Conservation (phyloP, 2,329 filamentous ascomycete species). For the Cordyceps javanica region DNA sequence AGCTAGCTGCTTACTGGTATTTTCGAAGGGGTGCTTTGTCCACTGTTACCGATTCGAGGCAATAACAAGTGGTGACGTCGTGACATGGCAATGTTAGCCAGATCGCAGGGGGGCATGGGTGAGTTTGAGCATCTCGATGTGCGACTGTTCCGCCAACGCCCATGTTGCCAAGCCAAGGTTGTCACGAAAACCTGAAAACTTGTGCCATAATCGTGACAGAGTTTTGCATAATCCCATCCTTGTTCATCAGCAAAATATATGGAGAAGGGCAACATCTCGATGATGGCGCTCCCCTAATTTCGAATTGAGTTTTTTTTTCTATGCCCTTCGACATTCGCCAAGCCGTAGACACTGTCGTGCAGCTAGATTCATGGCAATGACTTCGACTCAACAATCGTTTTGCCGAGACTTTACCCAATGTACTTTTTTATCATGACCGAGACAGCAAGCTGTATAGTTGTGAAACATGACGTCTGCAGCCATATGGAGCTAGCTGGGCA, state of each 20-base stretch:
- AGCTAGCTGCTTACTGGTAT: background rate
- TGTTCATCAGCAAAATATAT: background rate
- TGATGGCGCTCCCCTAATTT: background rate
- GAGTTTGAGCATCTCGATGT: background rate
- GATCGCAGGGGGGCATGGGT: background rate
- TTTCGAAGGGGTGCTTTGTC: background rate
- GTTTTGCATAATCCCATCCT: conserved; percentile 3
- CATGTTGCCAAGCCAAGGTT: no score
- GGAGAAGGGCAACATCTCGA: conserved; percentile 5
- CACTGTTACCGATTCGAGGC: background rate
- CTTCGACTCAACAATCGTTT: background rate
- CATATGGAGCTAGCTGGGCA: no score
- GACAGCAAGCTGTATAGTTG: background rate
- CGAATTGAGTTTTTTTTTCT: background rate
- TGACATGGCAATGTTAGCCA: background rate
- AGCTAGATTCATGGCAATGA: background rate
- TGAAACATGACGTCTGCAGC: background rate
- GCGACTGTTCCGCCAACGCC: background rate
- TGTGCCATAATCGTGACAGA: background rate
- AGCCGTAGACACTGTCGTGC: background rate
- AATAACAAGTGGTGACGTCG: background rate
- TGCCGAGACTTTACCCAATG: background rate
- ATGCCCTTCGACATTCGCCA: background rate
- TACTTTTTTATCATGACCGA: background rate
- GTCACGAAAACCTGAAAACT: background rate